phyloP scores from a whole-genome alignment of 2,329 filamentous ascomycete species.

The Phoma sp. region DNA sequence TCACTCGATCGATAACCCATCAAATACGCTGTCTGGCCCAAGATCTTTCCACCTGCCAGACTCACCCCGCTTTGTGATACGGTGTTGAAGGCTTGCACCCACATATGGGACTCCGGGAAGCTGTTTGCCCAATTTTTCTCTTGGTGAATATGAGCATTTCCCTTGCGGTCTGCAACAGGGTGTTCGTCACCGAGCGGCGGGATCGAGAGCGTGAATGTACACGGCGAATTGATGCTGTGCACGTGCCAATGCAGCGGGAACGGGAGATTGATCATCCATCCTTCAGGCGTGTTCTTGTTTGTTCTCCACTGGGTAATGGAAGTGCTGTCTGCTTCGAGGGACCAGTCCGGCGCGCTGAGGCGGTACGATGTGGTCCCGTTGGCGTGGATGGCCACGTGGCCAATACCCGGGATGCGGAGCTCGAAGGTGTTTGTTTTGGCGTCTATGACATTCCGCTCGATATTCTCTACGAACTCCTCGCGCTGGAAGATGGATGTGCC shows the following conservation, averaged over 20 bases:
- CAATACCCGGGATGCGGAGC: slow-evolving; percentile 50
- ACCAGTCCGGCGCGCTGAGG: slow-evolving; percentile 43
- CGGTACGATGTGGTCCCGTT: slow-evolving; percentile 51
- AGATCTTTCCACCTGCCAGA: slow-evolving; percentile 44
- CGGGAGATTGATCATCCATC: slow-evolving; percentile 54
- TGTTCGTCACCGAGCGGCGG: slow-evolving; percentile 33
- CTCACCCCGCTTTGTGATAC: slow-evolving; percentile 33
- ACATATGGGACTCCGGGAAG: slow-evolving; percentile 55
- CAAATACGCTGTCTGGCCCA: slow-evolving; percentile 53
- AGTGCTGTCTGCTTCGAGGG: slow-evolving; percentile 50
- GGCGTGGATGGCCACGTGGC: slow-evolving; percentile 46
- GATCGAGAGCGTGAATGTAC: slow-evolving; percentile 51
- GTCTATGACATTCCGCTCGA: slow-evolving; percentile 44
- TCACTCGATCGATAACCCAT: slow-evolving; percentile 54
- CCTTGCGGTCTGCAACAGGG: slow-evolving; percentile 35
- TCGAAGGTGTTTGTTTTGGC: slow-evolving; percentile 49
- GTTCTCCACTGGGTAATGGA: slow-evolving; percentile 50
- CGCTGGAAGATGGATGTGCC: slow-evolving; percentile 48
- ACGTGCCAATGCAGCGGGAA: slow-evolving; percentile 62
- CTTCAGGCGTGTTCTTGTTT: slow-evolving; percentile 53
- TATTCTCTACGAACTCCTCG: slow-evolving; percentile 53
- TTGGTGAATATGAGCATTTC: slow-evolving; percentile 53
- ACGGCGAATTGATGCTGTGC: slow-evolving; percentile 54
- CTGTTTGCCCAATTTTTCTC: slow-evolving; percentile 61
- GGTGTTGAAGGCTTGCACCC: slow-evolving; percentile 42